phyloP scores from a whole-genome alignment of 2,329 filamentous ascomycete genomes.

The Xylogone sp. region DNA sequence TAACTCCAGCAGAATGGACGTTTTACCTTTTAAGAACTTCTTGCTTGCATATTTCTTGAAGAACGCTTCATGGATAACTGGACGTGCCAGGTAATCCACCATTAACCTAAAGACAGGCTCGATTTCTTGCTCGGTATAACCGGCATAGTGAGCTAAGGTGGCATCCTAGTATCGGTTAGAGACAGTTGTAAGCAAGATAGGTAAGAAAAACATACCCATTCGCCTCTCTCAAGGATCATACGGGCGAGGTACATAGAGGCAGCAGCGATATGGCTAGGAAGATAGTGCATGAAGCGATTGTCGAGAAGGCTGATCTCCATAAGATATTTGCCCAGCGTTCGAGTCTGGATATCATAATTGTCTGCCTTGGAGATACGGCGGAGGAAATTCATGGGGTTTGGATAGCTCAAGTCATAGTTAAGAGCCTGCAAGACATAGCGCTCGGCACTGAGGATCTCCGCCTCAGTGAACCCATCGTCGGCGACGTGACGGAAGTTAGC shows the following conservation, averaged over 20 bases:
- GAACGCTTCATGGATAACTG: conserved; percentile 92
- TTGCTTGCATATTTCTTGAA: conserved; percentile 99
- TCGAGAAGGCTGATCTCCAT: conserved; percentile 96
- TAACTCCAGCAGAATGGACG: background rate
- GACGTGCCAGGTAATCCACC: conserved; percentile 92
- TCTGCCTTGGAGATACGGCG: conserved; percentile 98
- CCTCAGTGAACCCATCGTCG: conserved; percentile 92
- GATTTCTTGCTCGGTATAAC: conserved; percentile 90
- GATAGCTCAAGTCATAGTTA: conserved; percentile 96
- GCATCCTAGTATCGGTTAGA: conserved; percentile 56
- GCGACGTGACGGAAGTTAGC: conserved; percentile 96
- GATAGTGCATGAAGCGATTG: conserved; percentile 86
- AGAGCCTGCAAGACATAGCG: conserved; percentile 87
- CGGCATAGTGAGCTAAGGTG: conserved; percentile 84
- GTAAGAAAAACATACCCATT: conserved; percentile 67
- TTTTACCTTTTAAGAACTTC: conserved; percentile 93
- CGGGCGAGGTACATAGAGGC: conserved; percentile 94
- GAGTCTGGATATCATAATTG: conserved; percentile 97
- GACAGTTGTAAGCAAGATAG: conserved; percentile 7
- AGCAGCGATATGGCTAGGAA: conserved; percentile 85
- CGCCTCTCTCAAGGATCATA: conserved; percentile 82
- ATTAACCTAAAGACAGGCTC: conserved; percentile 89
- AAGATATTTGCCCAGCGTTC: conserved; percentile 94
- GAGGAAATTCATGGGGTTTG: conserved; percentile 99
- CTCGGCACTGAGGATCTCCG: conserved; percentile 95